Conservation (phyloP, 2,329 filamentous ascomycete genomes). For the Penicillium rolfsii region DNA sequence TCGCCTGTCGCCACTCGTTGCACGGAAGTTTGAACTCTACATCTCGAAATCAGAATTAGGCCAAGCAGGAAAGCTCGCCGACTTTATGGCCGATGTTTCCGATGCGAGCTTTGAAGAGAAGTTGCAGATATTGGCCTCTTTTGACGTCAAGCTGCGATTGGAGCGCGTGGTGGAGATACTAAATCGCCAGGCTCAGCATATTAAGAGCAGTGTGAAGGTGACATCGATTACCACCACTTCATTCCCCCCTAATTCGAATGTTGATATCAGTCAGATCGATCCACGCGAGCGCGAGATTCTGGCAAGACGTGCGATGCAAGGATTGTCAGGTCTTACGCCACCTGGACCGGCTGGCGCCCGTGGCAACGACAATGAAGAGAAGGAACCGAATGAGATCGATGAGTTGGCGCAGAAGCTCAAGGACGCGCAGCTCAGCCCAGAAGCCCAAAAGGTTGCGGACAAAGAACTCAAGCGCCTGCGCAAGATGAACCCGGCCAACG, state of each 20-base stretch:
- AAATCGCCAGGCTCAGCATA: constrained; percentile 75
- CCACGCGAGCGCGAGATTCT: constrained; percentile 52
- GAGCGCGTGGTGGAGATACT: constrained; percentile 82
- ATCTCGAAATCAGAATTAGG: constrained; percentile 79
- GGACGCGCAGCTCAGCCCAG: constrained; percentile 76
- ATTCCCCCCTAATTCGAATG: constrained; percentile 62
- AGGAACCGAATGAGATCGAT: constrained; percentile 86
- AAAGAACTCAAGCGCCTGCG: constrained; percentile 83
- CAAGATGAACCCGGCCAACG: constrained; percentile 95
- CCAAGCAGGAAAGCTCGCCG: constrained; percentile 83
- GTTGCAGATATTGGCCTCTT: constrained; percentile 77
- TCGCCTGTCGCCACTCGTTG: constrained; percentile 78
- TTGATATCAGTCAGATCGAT: constrained; percentile 58
- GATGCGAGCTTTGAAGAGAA: constrained; percentile 90
- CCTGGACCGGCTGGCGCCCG: constrained; percentile 50
- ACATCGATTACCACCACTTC: constrained; percentile 73
- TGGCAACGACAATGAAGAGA: constrained; percentile 65
- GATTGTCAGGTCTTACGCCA: constrained; percentile 46
- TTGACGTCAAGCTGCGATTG: constrained; percentile 77
- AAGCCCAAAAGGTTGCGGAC: constrained; percentile 88
- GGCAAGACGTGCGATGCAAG: constrained; percentile 49
- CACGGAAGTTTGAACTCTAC: constrained; percentile 81
- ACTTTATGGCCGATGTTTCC: constrained; percentile 95
- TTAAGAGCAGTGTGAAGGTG: constrained; percentile 87
- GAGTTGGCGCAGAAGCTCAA: constrained; percentile 88